phyloP scores from a whole-genome alignment of 23 red algal genomes.

The Agarophyton chilense region DNA sequence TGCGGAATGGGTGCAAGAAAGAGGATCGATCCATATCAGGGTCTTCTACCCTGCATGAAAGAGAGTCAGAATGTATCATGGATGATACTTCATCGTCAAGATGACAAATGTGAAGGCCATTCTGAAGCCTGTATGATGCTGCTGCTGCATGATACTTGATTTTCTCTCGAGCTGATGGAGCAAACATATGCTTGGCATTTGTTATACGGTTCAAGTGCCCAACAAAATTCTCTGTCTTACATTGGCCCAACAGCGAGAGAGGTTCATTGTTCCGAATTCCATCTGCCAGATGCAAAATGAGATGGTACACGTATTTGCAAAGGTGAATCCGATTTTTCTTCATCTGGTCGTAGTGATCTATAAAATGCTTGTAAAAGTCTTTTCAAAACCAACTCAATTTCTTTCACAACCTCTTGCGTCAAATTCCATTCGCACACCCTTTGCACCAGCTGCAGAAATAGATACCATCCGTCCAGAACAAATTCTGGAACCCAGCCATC shows the following conservation, averaged over 20 bases:
- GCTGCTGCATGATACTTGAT: background rate
- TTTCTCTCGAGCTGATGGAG: background rate
- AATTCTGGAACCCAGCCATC: background rate
- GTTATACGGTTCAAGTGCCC: background rate
- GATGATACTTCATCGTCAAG: background rate
- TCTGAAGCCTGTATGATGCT: background rate
- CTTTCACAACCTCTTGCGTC: background rate
- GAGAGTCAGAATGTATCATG: too few relatives aligned
- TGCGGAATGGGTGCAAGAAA: background rate
- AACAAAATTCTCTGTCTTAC: background rate
- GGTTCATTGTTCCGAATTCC: background rate
- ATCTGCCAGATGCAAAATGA: background rate
- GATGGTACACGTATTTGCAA: conserved; percentile 18
- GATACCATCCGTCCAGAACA: background rate
- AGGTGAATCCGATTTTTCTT: background rate
- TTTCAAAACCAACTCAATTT: background rate
- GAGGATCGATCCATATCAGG: background rate
- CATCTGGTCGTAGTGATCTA: background rate
- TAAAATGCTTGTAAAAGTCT: background rate
- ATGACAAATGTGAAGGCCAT: background rate
- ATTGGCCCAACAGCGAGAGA: background rate
- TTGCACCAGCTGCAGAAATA: background rate
- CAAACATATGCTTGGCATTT: conserved; percentile 8
- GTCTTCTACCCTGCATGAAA: background rate
- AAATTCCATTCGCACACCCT: background rate